Evolutionary conservation across 768 basidiomycete genomes (phyloP).

Genomic region (Suillus ampliporus): DNA sequence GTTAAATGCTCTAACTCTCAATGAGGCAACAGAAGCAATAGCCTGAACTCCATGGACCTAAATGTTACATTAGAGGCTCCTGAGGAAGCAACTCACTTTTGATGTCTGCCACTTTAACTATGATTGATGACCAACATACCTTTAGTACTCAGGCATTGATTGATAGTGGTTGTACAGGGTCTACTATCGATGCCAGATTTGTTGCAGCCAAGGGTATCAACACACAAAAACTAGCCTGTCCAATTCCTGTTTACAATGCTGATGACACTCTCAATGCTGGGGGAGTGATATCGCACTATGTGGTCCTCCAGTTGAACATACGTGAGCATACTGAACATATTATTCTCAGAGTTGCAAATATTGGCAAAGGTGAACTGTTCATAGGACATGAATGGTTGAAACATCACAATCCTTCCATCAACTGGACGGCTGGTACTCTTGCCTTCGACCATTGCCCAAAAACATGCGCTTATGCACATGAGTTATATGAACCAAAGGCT

Average conservation of each 20-base stretch:
- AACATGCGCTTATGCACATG: too few species aligned
- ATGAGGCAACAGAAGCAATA: constrained; percentile 8
- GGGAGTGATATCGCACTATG: constrained; percentile 18
- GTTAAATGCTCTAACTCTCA: neutral
- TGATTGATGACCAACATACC: constrained; percentile 1
- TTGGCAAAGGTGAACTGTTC: constrained; percentile 14
- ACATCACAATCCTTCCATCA: neutral
- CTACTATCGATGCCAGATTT: constrained; percentile 22
- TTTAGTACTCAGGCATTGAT: constrained; percentile 11
- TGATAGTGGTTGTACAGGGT: constrained; percentile 29
- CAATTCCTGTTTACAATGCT: constrained; percentile 26
- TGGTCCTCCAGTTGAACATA: constrained; percentile 3
- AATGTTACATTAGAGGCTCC: constrained; percentile 10
- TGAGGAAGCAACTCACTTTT: constrained; percentile 6
- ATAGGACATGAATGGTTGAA: constrained; percentile 12
- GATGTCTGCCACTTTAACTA: neutral
- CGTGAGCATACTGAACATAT: neutral
- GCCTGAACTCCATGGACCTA: constrained; percentile 9
- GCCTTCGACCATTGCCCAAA: constrained; percentile 9
- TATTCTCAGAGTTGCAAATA: neutral
- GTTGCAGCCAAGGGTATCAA: constrained; percentile 14
- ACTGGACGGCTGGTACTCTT: constrained; percentile 4
- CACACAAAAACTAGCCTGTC: constrained; percentile 9
- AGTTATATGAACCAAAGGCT: too few species aligned
- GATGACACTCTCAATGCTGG: constrained; percentile 20